Base-by-base conservation (phyloP, 768 basidiomycete species). In the Russula olivacea region DNA sequence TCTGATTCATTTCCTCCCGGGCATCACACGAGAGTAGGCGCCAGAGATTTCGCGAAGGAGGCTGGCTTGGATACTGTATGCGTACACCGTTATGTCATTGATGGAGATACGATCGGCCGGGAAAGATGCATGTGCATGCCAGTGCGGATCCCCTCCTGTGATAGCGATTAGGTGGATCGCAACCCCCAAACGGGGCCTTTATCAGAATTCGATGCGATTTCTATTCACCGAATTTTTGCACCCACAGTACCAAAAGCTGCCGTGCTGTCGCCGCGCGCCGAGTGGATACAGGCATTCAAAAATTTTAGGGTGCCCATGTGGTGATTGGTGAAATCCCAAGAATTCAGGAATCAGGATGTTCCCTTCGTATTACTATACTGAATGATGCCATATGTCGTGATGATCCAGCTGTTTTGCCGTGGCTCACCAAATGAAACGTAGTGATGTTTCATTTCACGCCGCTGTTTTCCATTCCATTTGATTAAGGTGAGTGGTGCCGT, bases 211-310 rank as follows among this genome's bases (percentile, higher is more conserved):
- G 2, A 61, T 65, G 67, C 52, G 76, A 19, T 43, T 30, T n/a
- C 19, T 47, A 47, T 47, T 47, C 45, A 47, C n/a, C 45, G 45
- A 47, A n/a, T n/a, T n/a, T 9, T 47, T 21, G 45, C 8, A 43
- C 43, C 8, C 43, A 43, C 78, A 73, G 76, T 19, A 74, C 48
- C 19, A 34, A 77, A 69, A 17, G 66, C 70, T 10, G 69, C 64
- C 5, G 68, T 66, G n/a, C 59, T 19, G 9, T 43, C 6, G 28
- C 4, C 41, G 19, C 19, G 19, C 43, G n/a, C n/a, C n/a, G n/a
- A 43, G n/a, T 43, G 19, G 21, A 47, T 21, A 12, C 45, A 47
- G n/a, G 45, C 45, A 11, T 47, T 21, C 0, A 12, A 47, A 47
- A 40, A 40, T 17, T 2, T 45, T n/a, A 11, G 45, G 45, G 63